Conservation (phyloP, 2,329 filamentous ascomycete species). For the Diaporthe ampelina region DNA sequence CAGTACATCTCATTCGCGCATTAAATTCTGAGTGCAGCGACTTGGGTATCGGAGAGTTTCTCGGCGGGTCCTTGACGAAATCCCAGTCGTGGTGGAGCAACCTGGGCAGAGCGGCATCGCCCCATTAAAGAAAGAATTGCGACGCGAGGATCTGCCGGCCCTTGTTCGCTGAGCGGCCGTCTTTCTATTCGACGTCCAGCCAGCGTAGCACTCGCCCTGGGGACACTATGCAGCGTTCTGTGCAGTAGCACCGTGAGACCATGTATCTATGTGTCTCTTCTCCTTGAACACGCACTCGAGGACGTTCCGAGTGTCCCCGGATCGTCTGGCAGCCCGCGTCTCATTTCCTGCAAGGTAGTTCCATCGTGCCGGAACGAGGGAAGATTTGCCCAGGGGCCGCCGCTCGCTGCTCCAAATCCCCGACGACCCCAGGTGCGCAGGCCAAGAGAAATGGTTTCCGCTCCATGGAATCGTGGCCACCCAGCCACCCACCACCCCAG, state of each 20-base stretch:
- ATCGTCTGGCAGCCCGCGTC: slow-evolving; percentile 31
- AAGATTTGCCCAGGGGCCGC: background rate
- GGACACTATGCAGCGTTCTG: slow-evolving; percentile 17
- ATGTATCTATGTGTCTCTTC: background rate
- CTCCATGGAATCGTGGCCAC: slow-evolving; percentile 3
- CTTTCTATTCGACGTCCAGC: background rate
- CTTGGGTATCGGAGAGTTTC: slow-evolving; percentile 33
- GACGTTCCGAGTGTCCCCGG: slow-evolving; percentile 9
- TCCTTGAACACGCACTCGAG: background rate
- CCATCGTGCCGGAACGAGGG: slow-evolving; percentile 23
- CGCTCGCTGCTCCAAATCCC: slow-evolving; percentile 4
- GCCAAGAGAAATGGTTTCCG: slow-evolving; percentile 26
- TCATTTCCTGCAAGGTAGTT: slow-evolving; percentile 31
- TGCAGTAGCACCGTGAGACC: slow-evolving; percentile 10
- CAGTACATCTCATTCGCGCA: slow-evolving; percentile 15
- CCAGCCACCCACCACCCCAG: no score
- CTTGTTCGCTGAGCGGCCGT: background rate
- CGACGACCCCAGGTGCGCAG: slow-evolving; percentile 2
- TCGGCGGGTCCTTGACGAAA: slow-evolving; percentile 11
- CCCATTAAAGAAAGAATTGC: slow-evolving; percentile 28
- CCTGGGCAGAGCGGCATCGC: background rate
- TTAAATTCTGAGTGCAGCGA: slow-evolving; percentile 2
- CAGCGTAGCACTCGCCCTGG: slow-evolving; percentile 20
- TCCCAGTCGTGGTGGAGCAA: slow-evolving; percentile 10
- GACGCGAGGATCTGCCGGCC: slow-evolving; percentile 19